Percentiles rank a stretch among this genome's conserved stretches.
Conservation (phyloP, 2,329 filamentous ascomycete genomes). For the Didymella pomorum region DNA sequence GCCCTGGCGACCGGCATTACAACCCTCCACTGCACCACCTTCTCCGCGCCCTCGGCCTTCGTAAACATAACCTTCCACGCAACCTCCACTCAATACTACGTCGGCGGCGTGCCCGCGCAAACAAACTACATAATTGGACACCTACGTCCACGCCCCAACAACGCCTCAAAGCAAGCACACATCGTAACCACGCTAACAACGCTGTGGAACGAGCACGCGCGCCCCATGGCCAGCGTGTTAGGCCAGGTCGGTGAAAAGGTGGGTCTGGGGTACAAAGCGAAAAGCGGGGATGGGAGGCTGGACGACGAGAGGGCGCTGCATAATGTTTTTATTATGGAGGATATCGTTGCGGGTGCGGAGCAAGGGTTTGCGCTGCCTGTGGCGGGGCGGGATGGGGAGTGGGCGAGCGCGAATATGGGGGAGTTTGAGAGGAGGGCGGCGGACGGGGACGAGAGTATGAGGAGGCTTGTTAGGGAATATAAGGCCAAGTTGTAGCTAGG, state of each 20-base stretch:
- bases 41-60: constrained; percentile 55
- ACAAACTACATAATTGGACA: constrained; percentile 37
- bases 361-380: constrained; percentile 36
- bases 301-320: constrained; percentile 31
- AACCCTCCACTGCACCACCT: constrained; percentile 52
- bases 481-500: constrained; percentile 1
- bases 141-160: constrained; percentile 30
- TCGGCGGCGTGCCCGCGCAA: neutral
- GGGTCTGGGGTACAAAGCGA: neutral
- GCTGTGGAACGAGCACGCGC: constrained; percentile 31
- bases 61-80: constrained; percentile 54
- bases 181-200: constrained; percentile 22
- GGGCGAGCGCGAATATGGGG: constrained; percentile 30
- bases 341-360: constrained; percentile 38
- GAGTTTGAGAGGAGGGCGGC: constrained; percentile 34
- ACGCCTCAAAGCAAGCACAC: constrained; percentile 15
- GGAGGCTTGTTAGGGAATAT: constrained; percentile 26
- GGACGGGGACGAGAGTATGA: constrained; percentile 35
- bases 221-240: neutral
- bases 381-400: constrained; percentile 36
- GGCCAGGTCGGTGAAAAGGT: neutral
- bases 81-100: constrained; percentile 7
- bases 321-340: constrained; percentile 38
- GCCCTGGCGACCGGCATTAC: constrained; percentile 54
- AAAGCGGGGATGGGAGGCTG: constrained; percentile 20